phyloP scores from a whole-genome alignment of 768 basidiomycete genomes.

The Daedaleopsis nitida region DNA sequence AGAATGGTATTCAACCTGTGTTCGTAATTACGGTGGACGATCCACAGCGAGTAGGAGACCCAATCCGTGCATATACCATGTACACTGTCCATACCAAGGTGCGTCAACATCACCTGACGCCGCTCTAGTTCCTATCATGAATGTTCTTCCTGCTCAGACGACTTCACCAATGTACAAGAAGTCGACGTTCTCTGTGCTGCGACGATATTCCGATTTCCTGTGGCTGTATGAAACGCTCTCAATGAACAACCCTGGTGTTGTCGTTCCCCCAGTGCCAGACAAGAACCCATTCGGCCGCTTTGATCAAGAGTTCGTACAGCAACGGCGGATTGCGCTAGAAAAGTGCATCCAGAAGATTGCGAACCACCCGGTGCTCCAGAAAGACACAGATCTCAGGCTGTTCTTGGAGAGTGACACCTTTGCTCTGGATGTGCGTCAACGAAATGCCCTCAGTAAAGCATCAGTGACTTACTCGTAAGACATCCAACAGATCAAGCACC shows the following conservation, averaged over 20 bases:
- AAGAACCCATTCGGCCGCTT: slow-evolving; percentile 95
- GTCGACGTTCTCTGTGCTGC: slow-evolving; percentile 86
- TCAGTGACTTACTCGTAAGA: neutral
- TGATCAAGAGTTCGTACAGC: slow-evolving; percentile 87
- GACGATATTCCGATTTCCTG: slow-evolving; percentile 97
- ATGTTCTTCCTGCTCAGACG: slow-evolving; percentile 50
- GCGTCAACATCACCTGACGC: slow-evolving; percentile 25
- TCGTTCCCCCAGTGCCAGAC: slow-evolving; percentile 95
- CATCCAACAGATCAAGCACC: slow-evolving; percentile 76
- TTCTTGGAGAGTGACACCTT: slow-evolving; percentile 96
- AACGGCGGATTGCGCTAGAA: slow-evolving; percentile 81
- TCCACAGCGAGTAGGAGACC: slow-evolving; percentile 96
- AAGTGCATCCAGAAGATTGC: slow-evolving; percentile 92
- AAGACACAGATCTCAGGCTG: slow-evolving; percentile 84
- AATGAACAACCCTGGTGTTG: slow-evolving; percentile 92
- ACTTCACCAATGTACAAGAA: slow-evolving; percentile 84
- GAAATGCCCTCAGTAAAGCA: neutral
- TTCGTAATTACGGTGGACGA: slow-evolving; percentile 94
- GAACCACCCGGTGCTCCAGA: slow-evolving; percentile 86
- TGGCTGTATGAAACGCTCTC: slow-evolving; percentile 93
- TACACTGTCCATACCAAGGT: slow-evolving; percentile 94
- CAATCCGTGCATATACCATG: slow-evolving; percentile 91
- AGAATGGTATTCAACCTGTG: slow-evolving; percentile 61
- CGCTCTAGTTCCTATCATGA: neutral
- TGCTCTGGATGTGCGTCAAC: slow-evolving; percentile 73